A percentile compares a stretch with the other conserved stretches of the same genome.
These are phyloP conservation scores for Yarrowia hollandica DNA, from an alignment of 805 yeast genomes.

Conservation along the genomic window DNA sequence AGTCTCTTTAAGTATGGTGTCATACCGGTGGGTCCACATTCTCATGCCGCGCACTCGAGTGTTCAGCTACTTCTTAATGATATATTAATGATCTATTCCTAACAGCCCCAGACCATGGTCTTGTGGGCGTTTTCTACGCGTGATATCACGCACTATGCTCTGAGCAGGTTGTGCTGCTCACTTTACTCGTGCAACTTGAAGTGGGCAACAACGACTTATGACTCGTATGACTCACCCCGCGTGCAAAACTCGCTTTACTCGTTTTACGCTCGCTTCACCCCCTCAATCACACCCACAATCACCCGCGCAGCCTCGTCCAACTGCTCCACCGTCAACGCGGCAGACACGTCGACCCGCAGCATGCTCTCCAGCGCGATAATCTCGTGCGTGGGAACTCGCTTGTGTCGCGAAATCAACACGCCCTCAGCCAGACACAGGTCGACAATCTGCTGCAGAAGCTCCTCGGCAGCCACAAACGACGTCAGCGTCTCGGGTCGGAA, in stretches of 20 bases:
- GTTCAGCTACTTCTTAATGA: too few species aligned
- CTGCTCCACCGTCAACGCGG: neutral
- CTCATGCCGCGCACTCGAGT: too few species aligned
- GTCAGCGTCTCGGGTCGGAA: constrained; percentile 33
- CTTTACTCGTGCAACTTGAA: too few species aligned
- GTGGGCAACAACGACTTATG: too few species aligned
- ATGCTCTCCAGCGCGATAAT: constrained; percentile 64
- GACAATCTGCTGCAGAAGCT: constrained; percentile 59
- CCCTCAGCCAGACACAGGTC: constrained; percentile 54
- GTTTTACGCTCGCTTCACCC: neutral
- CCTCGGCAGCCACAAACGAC: constrained; percentile 36
- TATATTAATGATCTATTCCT: constrained; percentile 21
- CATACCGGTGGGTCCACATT: too few species aligned
- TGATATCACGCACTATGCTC: too few species aligned
- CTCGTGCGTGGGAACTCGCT: constrained; percentile 69
- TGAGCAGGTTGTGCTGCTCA: too few species aligned
- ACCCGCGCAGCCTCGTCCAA: constrained; percentile 6
- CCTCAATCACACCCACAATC: constrained; percentile 16
- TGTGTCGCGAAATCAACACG: constrained; percentile 65
- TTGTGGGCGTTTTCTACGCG: too few species aligned
- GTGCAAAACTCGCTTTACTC: too few species aligned
- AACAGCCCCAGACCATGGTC: too few species aligned
- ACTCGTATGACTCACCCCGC: too few species aligned
- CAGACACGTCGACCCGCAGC: constrained; percentile 25
- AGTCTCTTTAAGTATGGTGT: too few species aligned